Base-by-base conservation (phyloP, 2,329 filamentous ascomycete species). In the Exophiala xenobiotica region DNA sequence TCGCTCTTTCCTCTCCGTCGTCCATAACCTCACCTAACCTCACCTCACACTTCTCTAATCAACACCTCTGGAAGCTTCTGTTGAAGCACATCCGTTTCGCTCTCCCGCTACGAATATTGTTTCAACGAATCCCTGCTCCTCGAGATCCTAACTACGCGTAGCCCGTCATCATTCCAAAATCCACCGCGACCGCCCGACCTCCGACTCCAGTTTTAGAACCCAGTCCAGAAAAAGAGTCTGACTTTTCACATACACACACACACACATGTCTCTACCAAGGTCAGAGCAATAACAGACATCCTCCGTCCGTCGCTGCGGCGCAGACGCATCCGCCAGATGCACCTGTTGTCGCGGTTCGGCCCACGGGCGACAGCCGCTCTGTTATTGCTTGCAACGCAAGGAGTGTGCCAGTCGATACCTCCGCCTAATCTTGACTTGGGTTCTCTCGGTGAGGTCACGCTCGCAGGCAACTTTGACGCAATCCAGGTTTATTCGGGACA, bases 401-500 rank as follows among this genome's bases (percentile, higher is more conserved):
- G 26, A 40, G 31, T 47, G 16, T 50, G 50, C 14, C 57, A 58
- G 39, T 68, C 81, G 11, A 78, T 82, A 31, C 82, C 88, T 2
- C 74, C 82, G 11, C 76, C 87, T 50, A 84, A 91, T 64, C 81
- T 99, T 66, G 87, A 95, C 66, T 79, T 96, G 53, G 81, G 79
- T 22, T 75, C 83, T 51, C 76, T 99, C 27, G 93, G 93, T 51
- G 83, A 87, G 62, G 85, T 96, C 60, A 90, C 88, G 48, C 78
- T 99, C 53, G 87, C 84, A 1, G 93, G 93, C 62, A 86, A 96
- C 70, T 99, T 96, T 68, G 83, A 88, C 64, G 89, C 90, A 48
- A 87, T 97, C 63, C 96, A 93, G 9, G 75, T 96, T 31, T 97
- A 93, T 74, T 77, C 91, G 66, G 97, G 85, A 57, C 92, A 99